Percentiles rank a stretch among this genome's conserved stretches.
Evolutionary conservation across 2,329 filamentous ascomycete genomes (phyloP).

Genomic region (Colletotrichum orbiculare): DNA sequence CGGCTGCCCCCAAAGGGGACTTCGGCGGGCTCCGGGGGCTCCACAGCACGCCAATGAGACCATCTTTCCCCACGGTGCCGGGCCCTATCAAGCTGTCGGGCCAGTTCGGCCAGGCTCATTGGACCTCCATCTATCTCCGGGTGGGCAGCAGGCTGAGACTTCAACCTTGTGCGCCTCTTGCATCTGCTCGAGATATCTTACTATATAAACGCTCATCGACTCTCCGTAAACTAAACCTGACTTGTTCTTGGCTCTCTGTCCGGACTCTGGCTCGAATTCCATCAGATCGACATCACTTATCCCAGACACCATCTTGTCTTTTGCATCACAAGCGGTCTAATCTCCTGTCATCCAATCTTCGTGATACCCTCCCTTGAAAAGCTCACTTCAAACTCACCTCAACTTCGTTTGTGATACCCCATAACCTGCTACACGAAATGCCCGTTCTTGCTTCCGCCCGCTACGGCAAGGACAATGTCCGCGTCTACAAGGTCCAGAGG

Average conservation of each 20-base stretch:
- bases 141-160: not conserved
- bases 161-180: too few relatives aligned
- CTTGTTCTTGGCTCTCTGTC: conserved; percentile 16
- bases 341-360: conserved; percentile 1
- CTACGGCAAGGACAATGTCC: conserved; percentile 98
- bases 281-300: not conserved
- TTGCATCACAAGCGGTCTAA: conserved; percentile 1
- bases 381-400: not conserved
- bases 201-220: conserved; percentile 26
- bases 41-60: conserved; percentile 34
- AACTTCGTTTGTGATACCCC: too few relatives aligned
- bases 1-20: conserved; percentile 39
- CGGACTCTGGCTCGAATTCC: conserved; percentile 8
- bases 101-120: conserved; percentile 32
- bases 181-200: not conserved
- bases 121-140: conserved; percentile 33
- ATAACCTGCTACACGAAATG: conserved; percentile 47
- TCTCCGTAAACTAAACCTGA: conserved; percentile 1
- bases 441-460: conserved; percentile 71
- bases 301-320: not conserved
- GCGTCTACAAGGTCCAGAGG: conserved; percentile 92
- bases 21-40: conserved; percentile 47
- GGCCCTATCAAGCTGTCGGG: conserved; percentile 34
- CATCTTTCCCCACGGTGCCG: conserved; percentile 35
- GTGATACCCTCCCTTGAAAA: conserved; percentile 17